Conservation (phyloP, 225 moss, liverwort and hornwort genomes). For the Anthoceros angustus region DNA sequence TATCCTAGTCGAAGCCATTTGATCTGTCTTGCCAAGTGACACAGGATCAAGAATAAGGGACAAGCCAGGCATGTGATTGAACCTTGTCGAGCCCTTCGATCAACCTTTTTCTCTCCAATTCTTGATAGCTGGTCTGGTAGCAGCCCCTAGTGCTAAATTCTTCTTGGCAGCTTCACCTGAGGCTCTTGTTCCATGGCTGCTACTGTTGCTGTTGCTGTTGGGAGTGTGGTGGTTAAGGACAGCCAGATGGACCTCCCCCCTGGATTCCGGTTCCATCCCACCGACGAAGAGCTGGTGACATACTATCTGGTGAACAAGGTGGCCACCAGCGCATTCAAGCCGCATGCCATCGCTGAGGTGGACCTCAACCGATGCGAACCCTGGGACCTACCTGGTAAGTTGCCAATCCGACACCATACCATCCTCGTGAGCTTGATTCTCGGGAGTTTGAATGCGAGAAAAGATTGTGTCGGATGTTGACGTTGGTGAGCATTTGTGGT, state of each 20-base stretch:
- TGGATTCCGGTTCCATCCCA: not conserved
- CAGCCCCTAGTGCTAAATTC: no score
- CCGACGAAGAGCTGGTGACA: not conserved
- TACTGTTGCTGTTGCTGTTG: not conserved
- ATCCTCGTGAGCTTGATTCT: not conserved
- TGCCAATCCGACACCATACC: not conserved
- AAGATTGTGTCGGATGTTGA: not conserved
- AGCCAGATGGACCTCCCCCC: not conserved
- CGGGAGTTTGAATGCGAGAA: not conserved
- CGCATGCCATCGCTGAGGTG: not conserved
- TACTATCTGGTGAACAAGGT: not conserved
- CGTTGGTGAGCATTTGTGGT: not conserved
- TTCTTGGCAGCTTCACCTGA: not conserved
- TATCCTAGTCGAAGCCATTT: not conserved
- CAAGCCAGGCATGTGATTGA: not conserved
- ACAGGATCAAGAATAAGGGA: constrained; percentile 2
- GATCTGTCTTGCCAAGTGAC: constrained; percentile 1
- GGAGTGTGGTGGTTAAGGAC: not conserved
- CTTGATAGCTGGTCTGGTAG: not conserved
- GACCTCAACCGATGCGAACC: not conserved
- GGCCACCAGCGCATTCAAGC: not conserved
- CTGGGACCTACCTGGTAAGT: constrained; percentile 3
- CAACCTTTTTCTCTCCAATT: not conserved
- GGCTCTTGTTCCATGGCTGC: not conserved
- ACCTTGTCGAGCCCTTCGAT: not conserved